Evolutionary conservation across 208 protist species (phyloP), one percentile per base, ranked within the genome.

Genomic region (Crithidia fasciculata): DNA sequence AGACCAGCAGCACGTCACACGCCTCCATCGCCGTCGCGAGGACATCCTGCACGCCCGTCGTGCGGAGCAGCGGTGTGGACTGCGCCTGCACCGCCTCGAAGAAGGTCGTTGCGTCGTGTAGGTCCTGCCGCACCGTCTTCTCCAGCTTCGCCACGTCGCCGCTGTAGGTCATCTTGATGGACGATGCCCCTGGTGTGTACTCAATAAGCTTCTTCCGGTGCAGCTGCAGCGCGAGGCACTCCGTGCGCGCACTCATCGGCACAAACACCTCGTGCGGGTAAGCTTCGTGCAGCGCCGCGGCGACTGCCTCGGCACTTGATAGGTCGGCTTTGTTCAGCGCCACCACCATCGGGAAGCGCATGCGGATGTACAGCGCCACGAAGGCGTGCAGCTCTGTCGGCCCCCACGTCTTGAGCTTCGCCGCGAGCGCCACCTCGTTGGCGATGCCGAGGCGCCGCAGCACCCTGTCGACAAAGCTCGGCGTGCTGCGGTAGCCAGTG

Each of bases 251-350:
- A 5, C 86, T 83, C 83, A 97, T 90, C 47, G 86, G 83, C 9
- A 95, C 77, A 73, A 97, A 87, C 2, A 65, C 54, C 69, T 97
- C 92, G 41, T 84, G 28, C 15, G 93, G 92, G 72, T 95, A 96
- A 2, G 64, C 74, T 43, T 50, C 43, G 19, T 78, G 84, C 52
- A 97, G 72, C 49, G 76, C 37, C 2, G 39, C 67, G n/a, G 77
- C 78, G 52, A 95, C 57, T 28, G 50, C 70, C 44, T 41, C 58
- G 18, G 91, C 88, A 44, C 83, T 69, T 12, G 84, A 76, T 39
- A 94, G 53, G 76, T 98, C 96, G 7, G 82, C 79, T 85, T 98
- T 98, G 81, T 98, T 98, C 39, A 98, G 83, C 43, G 94, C 94
- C 19, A 98, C 71, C 7, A 97, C 83, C 71, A 98, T 92, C 7